Evolutionary conservation across 148 eudicot species (phyloP), one percentile per base, ranked within the genome.

Genomic region (Rhododendron ovatum): DNA sequence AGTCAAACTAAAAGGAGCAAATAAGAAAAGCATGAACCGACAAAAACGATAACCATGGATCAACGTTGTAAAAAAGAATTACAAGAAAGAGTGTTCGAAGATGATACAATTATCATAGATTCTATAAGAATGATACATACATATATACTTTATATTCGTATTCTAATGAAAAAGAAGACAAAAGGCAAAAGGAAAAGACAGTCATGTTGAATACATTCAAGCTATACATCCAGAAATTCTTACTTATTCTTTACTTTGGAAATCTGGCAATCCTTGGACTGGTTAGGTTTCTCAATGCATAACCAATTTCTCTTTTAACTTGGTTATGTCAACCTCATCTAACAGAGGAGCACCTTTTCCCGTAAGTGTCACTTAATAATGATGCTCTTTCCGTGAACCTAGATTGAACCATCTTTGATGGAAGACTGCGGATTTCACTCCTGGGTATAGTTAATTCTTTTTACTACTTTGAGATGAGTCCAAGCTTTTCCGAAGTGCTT

Each of bases 1-100:
- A 97, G 86, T 97, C 98, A 91, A 95, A 95, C 98, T 97, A 89
- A 82, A 89, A 80, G 9, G 35, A 87, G 20, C 39, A 88, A 89
- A 89, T 57, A 79, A 81, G 76, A 43, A n/a, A 33, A 78, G 48
- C 30, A 81, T 81, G 28, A 81, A 57, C 71, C 37, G 26, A 37
- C 24, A 18, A 57, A 82, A 74, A 33, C 33, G n/a, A 82, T 24
- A 22, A 63, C 50, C 75, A 82, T 63, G 65, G 26, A 82, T 15
- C 39, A 82, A 63, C 3, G 4, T 4, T 63, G 41, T n/a, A n/a
- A 39, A 39, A 39, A 41, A 73, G 7, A 18, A 71, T 71, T 71
- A 33, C 76, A 30, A 86, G 41, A 35, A 43, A 50, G 14, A 20
- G 80, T 20, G 37, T 30, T 17, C 1, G 2, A 53, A 81, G 30